Percentiles rank a stretch among this genome's conserved stretches.
Evolutionary conservation across 495 filamentous ascomycete genomes (phyloP).

Genomic region (Glutinoglossum americanum): DNA sequence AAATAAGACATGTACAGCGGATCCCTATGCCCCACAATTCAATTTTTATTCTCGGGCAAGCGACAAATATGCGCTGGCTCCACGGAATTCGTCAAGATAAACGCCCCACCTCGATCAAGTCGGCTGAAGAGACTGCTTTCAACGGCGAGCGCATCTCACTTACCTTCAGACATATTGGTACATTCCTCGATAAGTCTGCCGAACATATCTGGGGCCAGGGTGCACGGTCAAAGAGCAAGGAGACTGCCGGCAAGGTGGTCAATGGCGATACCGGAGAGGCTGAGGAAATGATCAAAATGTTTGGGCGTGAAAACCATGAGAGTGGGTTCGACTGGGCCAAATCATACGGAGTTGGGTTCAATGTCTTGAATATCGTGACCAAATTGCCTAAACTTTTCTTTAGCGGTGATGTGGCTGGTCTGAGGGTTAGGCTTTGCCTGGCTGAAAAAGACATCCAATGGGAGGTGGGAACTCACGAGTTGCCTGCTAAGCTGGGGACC

Average conservation of each 20-base stretch:
- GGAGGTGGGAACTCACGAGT: constrained; percentile 9
- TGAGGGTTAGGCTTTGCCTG: constrained; percentile 33
- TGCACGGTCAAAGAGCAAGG: constrained; percentile 41
- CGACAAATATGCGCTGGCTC: constrained; percentile 71
- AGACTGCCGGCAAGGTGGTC: constrained; percentile 35
- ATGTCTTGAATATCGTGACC: constrained; percentile 58
- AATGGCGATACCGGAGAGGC: constrained; percentile 46
- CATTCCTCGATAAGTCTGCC: constrained; percentile 43
- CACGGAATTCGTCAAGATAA: constrained; percentile 83
- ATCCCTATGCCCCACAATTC: constrained; percentile 72
- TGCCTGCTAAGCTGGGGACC: too few relatives aligned
- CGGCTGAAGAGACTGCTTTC: constrained; percentile 45
- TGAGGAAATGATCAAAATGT: constrained; percentile 50
- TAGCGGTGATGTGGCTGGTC: constrained; percentile 31
- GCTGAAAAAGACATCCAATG: constrained; percentile 37
- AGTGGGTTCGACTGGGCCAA: constrained; percentile 57
- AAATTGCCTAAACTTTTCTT: constrained; percentile 30
- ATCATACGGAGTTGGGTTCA: constrained; percentile 62
- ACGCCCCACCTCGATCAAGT: constrained; percentile 39
- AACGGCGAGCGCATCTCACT: constrained; percentile 68
- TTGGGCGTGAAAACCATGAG: constrained; percentile 66
- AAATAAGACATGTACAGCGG: constrained; percentile 33
- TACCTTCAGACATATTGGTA: constrained; percentile 81
- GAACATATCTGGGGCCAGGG: constrained; percentile 80
- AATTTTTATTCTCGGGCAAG: constrained; percentile 58